These are phyloP conservation scores for Ceratocystis diversiconidia DNA, from an alignment of 2,329 filamentous ascomycete species.

Conservation along the genomic window DNA sequence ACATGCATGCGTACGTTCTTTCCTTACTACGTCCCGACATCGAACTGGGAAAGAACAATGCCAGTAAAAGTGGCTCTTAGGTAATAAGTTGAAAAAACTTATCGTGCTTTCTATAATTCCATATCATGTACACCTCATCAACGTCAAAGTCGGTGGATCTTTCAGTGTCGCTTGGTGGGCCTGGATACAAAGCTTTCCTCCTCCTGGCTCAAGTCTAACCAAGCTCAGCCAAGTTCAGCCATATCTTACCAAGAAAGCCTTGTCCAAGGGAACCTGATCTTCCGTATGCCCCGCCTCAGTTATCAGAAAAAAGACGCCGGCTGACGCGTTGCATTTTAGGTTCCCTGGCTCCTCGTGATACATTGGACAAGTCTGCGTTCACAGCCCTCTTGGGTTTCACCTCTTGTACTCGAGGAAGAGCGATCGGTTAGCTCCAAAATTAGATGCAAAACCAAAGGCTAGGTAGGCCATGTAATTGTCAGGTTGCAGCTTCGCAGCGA, in stretches of 20 bases:
- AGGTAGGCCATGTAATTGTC: too few species aligned
- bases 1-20: too few species aligned
- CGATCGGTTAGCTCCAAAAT: neutral
- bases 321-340: constrained; percentile 1
- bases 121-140: too few species aligned
- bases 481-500: too few species aligned
- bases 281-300: neutral
- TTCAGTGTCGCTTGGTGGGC: too few species aligned
- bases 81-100: neutral
- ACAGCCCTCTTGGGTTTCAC: neutral
- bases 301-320: neutral
- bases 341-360: neutral
- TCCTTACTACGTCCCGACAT: too few species aligned
- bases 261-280: neutral
- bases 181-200: too few species aligned
- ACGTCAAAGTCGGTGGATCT: too few species aligned
- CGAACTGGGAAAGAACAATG: too few species aligned
- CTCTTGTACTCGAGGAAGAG: neutral
- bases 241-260: neutral
- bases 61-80: neutral
- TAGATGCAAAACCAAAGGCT: too few species aligned
- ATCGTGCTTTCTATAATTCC: neutral
- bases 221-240: neutral
- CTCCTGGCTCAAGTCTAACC: too few species aligned
- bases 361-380: neutral